Evolutionary conservation across 106 monocot species (phyloP).

Genomic region (Narthecium ossifragum): DNA sequence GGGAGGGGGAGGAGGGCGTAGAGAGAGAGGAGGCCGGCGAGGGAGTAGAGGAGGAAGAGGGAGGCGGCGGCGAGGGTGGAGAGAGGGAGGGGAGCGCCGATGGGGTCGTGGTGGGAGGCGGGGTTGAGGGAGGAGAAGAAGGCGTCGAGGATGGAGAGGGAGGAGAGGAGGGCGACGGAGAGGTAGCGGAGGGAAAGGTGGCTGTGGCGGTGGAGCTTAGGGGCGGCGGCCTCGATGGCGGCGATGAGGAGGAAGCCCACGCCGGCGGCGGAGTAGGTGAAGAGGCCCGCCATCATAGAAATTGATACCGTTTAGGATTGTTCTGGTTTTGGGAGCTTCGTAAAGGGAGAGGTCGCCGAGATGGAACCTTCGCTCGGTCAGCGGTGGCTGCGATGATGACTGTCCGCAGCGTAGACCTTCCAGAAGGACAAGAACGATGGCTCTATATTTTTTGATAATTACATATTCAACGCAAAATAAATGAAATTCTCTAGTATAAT

Average conservation of each 20-base stretch:
- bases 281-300: slow-evolving; percentile 11
- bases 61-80: slow-evolving; percentile 16
- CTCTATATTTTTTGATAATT: too few relatives aligned
- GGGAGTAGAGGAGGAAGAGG: slow-evolving; percentile 20
- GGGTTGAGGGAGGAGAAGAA: slow-evolving; percentile 19
- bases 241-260: slow-evolving; percentile 17
- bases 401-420: too few relatives aligned
- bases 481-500: too few relatives aligned
- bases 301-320: too few relatives aligned
- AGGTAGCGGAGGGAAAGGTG: slow-evolving; percentile 4
- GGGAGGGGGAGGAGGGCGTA: slow-evolving; percentile 34
- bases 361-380: too few relatives aligned
- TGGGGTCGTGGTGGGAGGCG: slow-evolving; percentile 7
- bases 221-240: slow-evolving; percentile 17
- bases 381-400: too few relatives aligned
- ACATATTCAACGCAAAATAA: too few relatives aligned
- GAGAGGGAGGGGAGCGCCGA: slow-evolving; percentile 15
- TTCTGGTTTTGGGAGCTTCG: too few relatives aligned
- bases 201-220: slow-evolving; percentile 1
- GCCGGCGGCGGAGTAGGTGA: slow-evolving; percentile 25
- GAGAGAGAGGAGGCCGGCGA: slow-evolving; percentile 10
- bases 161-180: slow-evolving; percentile 21
- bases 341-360: too few relatives aligned
- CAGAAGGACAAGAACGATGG: too few relatives aligned
- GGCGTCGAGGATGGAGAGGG: slow-evolving; percentile 23